Evolutionary conservation across 352 stramenopile species (phyloP).

Genomic region (Phytophthora tentaculata): DNA sequence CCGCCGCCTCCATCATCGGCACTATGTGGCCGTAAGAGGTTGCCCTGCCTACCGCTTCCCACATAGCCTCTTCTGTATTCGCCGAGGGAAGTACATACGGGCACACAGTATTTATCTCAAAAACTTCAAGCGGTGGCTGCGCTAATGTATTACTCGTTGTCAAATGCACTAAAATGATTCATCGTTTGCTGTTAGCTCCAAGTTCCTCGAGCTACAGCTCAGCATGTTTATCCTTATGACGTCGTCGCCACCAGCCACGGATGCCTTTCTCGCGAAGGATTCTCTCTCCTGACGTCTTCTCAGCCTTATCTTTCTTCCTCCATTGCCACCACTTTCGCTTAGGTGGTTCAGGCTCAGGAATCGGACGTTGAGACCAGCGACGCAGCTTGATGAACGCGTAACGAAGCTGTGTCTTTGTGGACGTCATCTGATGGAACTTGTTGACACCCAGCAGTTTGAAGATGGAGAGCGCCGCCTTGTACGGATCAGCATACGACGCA

Average conservation of each 20-base stretch:
- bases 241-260: slow-evolving; percentile 31
- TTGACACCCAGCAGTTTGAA: slow-evolving; percentile 76
- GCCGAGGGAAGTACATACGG: slow-evolving; percentile 10
- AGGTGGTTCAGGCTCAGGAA: slow-evolving; percentile 16
- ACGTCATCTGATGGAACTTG: slow-evolving; percentile 75
- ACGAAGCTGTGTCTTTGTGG: slow-evolving; percentile 55
- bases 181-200: slow-evolving; percentile 5
- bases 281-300: slow-evolving; percentile 15
- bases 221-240: slow-evolving; percentile 34
- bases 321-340: slow-evolving; percentile 39
- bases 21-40: slow-evolving; percentile 73
- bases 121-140: slow-evolving; percentile 26
- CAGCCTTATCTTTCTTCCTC: slow-evolving; percentile 22
- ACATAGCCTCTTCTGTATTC: slow-evolving; percentile 14
- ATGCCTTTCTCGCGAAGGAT: slow-evolving; percentile 27
- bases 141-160: slow-evolving; percentile 41
- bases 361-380: slow-evolving; percentile 44
- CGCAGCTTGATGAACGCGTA: slow-evolving; percentile 70
- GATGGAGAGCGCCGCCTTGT: slow-evolving; percentile 75
- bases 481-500: slow-evolving; percentile 75
- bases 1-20: slow-evolving; percentile 69
- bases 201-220: slow-evolving; percentile 19
- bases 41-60: slow-evolving; percentile 17
- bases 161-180: slow-evolving; percentile 25
- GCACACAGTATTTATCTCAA: slow-evolving; percentile 35